Percentiles rank a stretch among this genome's conserved stretches.
Conservation (phyloP, 768 basidiomycete genomes). For the Gloeophyllum trabeum region DNA sequence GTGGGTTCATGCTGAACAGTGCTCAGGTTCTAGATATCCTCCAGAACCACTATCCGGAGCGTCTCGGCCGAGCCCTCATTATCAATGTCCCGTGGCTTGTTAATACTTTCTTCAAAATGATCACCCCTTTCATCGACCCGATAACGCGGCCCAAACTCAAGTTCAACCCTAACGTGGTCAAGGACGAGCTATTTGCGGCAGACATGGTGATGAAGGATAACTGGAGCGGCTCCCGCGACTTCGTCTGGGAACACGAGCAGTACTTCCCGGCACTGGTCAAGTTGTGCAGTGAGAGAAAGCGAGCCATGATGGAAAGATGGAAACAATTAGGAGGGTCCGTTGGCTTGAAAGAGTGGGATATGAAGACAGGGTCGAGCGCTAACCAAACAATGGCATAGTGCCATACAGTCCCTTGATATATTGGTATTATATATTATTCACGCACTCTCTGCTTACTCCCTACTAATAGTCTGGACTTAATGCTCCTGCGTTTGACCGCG, state of each 20-base stretch:
- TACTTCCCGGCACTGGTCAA: constrained; percentile 64
- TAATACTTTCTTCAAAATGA: constrained; percentile 65
- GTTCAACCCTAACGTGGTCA: constrained; percentile 59
- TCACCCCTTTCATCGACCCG: constrained; percentile 77
- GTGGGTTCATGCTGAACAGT: not conserved
- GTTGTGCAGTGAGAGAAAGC: constrained; percentile 38
- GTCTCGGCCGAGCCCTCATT: constrained; percentile 64
- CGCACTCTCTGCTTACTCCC: no score
- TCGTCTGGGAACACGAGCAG: constrained; percentile 62
- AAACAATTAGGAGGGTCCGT: constrained; percentile 50
- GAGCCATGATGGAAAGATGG: constrained; percentile 52
- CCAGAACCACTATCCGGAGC: constrained; percentile 80
- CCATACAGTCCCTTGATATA: no score
- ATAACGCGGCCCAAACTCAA: constrained; percentile 65
- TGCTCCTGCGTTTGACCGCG: no score
- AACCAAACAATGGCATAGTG: no score
- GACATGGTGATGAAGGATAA: constrained; percentile 60
- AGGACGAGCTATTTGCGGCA: constrained; percentile 56
- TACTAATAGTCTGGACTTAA: no score
- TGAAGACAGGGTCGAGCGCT: no score
- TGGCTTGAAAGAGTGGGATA: constrained; percentile 73
- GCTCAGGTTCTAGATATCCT: constrained; percentile 36
- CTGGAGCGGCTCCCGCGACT: constrained; percentile 60
- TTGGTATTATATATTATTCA: no score
- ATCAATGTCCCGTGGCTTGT: constrained; percentile 76